Evolutionary conservation across 371 early-diverging fungal genomes (phyloP).

Genomic region (Blakeslea trispora): DNA sequence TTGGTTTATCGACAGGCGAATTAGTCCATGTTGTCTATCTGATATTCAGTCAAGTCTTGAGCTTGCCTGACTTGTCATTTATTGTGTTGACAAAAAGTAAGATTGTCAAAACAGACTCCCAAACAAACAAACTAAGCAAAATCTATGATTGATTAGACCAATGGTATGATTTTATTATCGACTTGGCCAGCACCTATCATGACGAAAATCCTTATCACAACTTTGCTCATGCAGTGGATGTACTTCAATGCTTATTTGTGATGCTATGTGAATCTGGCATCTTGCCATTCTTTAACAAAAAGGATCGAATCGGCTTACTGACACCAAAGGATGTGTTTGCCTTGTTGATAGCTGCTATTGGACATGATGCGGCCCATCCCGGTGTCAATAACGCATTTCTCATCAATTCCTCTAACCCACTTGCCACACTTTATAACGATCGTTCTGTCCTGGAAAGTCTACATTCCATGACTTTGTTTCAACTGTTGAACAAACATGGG

Average conservation of each 20-base stretch:
- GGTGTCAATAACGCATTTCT: constrained; percentile 83
- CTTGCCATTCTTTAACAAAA: constrained; percentile 22
- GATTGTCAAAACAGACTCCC: constrained; percentile 17
- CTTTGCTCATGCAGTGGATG: constrained; percentile 86
- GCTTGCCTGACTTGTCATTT: constrained; percentile 49
- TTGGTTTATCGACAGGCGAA: constrained; percentile 62
- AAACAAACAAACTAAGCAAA: not conserved
- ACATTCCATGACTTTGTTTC: constrained; percentile 85
- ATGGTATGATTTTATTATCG: constrained; percentile 62
- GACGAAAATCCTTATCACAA: constrained; percentile 83
- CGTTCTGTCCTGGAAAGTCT: constrained; percentile 91
- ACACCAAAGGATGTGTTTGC: constrained; percentile 70
- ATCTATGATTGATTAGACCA: too few species aligned
- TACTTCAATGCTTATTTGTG: constrained; percentile 78
- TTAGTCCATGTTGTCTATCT: constrained; percentile 67
- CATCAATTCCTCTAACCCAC: constrained; percentile 73
- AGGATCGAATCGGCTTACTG: constrained; percentile 48
- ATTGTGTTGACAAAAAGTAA: constrained; percentile 46
- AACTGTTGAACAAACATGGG: constrained; percentile 72
- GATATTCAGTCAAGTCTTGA: constrained; percentile 64
- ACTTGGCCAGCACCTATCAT: constrained; percentile 66
- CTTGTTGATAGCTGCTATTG: constrained; percentile 74
- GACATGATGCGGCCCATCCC: constrained; percentile 86
- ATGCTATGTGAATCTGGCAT: constrained; percentile 67
- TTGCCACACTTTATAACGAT: constrained; percentile 91